Base-by-base conservation (phyloP, 2,329 filamentous ascomycete species). In the Pseudogymnoascus sp. region DNA sequence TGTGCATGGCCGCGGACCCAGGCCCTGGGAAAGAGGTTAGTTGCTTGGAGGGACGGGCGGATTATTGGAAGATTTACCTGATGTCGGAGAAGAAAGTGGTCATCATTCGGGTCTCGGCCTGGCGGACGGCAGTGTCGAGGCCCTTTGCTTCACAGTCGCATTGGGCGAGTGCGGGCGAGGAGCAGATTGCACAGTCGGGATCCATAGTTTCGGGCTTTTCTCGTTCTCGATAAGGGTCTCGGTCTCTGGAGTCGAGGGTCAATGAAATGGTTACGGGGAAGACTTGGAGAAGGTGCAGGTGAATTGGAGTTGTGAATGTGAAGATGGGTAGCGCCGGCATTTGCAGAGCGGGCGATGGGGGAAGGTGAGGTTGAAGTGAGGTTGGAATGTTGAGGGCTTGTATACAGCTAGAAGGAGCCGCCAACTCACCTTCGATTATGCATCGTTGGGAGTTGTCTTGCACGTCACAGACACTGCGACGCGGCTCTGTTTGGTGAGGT, bases 121-220 rank as follows among this genome's bases (percentile, higher is more conserved):
- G 84, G 65, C 80, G 79, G 47, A 88, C 78, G 65, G 86, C 85
- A 63, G 81, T 75, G 68, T 88, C 85, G 31, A 88, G 79, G 29
- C 84, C 82, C 69, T 84, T 86, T 61, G 83, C 83, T 76, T 89
- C 86, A 72, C 86, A 89, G 67, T 86, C 84, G 73, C 86, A 89
- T 65, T 77, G 79, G 68, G 80, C 72, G 44, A 77, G 78, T 53
- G 85, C 84, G 65, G 86, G 84, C 66, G 81, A 79, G 70, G 79
- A 79, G 74, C 86, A 88, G 71, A 89, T 85, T 62, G 86, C 86
- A 74, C 86, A 89, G 75, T 88, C 84, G 47, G 86, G 86, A 70
- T 88, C 86, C 84, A 88, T 87, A 74, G 80, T 86, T 74, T 82
- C 80, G 77, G 73, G 74, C 64, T 69, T 33, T 67, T 67, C 35